Evolutionary conservation across 2,329 filamentous ascomycete species (phyloP).

Genomic region (Aspergillus cejpii): DNA sequence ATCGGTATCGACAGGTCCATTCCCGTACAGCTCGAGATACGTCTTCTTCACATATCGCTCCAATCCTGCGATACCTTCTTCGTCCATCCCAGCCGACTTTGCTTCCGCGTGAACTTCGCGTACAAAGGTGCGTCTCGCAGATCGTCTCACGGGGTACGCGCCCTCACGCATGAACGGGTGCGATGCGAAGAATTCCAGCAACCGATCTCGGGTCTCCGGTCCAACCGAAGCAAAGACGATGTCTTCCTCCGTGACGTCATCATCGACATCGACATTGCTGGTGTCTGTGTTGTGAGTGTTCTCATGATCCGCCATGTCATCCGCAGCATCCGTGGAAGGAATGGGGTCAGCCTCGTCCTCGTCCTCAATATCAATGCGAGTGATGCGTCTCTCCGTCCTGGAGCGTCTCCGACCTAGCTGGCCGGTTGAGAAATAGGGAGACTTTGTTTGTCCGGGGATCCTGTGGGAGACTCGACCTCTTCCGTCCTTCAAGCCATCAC

Average conservation of each 20-base stretch:
- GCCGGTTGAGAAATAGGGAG: constrained; percentile 8
- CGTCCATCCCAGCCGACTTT: constrained; percentile 12
- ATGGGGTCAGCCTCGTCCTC: background rate
- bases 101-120: constrained; percentile 16
- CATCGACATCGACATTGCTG: background rate
- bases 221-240: constrained; percentile 13
- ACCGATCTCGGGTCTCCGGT: constrained; percentile 2
- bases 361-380: constrained; percentile 2
- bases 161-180: constrained; percentile 17
- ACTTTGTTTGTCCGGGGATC: background rate
- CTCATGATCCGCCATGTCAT: background rate
- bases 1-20: background rate
- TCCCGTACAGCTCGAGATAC: constrained; percentile 16
- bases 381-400: constrained; percentile 3
- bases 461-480: background rate
- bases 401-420: background rate
- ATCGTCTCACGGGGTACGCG: constrained; percentile 14
- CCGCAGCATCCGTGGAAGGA: too few relatives aligned
- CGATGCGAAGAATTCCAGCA: constrained; percentile 14
- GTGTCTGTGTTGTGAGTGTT: background rate
- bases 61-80: constrained; percentile 9
- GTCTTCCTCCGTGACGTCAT: constrained; percentile 11
- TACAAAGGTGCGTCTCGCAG: constrained; percentile 17
- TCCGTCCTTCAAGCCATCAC: background rate
- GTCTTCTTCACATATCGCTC: constrained; percentile 18